Base-by-base conservation (phyloP, 116 monocot genomes). In the Trichopus zeylanicus region DNA sequence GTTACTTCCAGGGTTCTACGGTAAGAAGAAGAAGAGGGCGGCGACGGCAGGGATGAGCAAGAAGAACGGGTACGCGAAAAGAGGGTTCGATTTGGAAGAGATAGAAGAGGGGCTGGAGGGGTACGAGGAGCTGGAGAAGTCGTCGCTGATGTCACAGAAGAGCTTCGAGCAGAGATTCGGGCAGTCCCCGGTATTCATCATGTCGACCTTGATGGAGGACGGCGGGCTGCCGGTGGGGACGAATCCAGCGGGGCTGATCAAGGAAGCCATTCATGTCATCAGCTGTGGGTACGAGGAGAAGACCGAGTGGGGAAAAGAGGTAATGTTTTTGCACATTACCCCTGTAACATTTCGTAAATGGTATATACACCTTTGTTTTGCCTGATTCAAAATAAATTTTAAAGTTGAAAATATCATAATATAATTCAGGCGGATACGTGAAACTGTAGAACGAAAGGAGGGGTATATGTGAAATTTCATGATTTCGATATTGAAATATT, bases 221-320 rank as follows among this genome's bases (percentile, higher is more conserved):
- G 93, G 93, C 4, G 89, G 93, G 15, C 35, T 86, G 19, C 89
- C 89, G 9, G 59, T 70, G 34, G 82, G 86, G 1, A 60, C 62
- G 25, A 74, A 82, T 60, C 34, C 73, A 0, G 34, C 70, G 0
- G 74, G 33, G 10, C 79, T 89, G 21, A 53, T 94, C 66, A 93
- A 86, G 67, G 93, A 93, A 53, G 89, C 93, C 46, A 85, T 93
- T 46, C 93, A 93, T 62, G 93, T 93, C 27, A 89, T 93, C 30
- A 89, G 89, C 60, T 83, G 82, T 21, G 82, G 93, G 3, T 93
- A 89, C 31, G 93, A 93, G 62, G 93, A 93, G 76, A 89, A 86
- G 62, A 93, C 93, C 0, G 93, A 93, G 56, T 89, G 93, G 93
- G 93, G 93, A 1, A 93, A 89, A 61, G 93, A 93, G 93, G 93